phyloP scores from a whole-genome alignment of 352 stramenopile genomes.

The Pythium monospermum region DNA sequence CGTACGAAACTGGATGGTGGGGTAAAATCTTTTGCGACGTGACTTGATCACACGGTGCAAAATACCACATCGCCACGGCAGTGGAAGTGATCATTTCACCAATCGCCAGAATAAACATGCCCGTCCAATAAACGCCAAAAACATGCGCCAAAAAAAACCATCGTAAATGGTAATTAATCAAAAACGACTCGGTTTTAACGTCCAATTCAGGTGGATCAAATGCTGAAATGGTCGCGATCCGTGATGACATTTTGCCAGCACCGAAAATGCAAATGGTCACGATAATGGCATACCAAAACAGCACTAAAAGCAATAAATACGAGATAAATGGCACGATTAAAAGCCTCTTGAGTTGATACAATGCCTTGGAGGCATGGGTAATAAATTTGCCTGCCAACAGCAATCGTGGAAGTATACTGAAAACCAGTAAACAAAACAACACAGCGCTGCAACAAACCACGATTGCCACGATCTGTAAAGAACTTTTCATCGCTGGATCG shows the following conservation, averaged over 20 bases:
- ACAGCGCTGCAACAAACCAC: constrained; percentile 55
- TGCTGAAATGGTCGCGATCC: constrained; percentile 54
- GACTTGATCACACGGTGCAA: constrained; percentile 53
- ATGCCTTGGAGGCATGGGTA: constrained; percentile 59
- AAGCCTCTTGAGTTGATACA: constrained; percentile 61
- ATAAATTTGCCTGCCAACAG: constrained; percentile 75
- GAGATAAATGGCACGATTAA: constrained; percentile 67
- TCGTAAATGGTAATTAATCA: constrained; percentile 52
- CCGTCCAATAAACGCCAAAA: constrained; percentile 80
- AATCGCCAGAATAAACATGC: constrained; percentile 58
- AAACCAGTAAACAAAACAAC: constrained; percentile 56
- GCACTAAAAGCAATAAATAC: constrained; percentile 52
- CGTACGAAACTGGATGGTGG: constrained; percentile 61
- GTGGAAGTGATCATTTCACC: constrained; percentile 75
- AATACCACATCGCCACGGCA: constrained; percentile 75
- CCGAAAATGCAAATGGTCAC: constrained; percentile 77
- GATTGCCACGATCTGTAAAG: constrained; percentile 53
- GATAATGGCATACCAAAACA: constrained; percentile 68
- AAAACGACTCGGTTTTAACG: constrained; percentile 66
- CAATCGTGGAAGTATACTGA: constrained; percentile 58
- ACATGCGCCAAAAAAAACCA: constrained; percentile 76
- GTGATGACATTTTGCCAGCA: constrained; percentile 49
- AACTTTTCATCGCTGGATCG: constrained; percentile 65
- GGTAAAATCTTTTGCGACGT: constrained; percentile 54
- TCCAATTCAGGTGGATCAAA: constrained; percentile 37